A percentile compares a stretch with the other conserved stretches of the same genome.
These are phyloP conservation scores for Diddensiella caesifluorescens DNA, from an alignment of 805 yeast genomes.

Conservation along the genomic window DNA sequence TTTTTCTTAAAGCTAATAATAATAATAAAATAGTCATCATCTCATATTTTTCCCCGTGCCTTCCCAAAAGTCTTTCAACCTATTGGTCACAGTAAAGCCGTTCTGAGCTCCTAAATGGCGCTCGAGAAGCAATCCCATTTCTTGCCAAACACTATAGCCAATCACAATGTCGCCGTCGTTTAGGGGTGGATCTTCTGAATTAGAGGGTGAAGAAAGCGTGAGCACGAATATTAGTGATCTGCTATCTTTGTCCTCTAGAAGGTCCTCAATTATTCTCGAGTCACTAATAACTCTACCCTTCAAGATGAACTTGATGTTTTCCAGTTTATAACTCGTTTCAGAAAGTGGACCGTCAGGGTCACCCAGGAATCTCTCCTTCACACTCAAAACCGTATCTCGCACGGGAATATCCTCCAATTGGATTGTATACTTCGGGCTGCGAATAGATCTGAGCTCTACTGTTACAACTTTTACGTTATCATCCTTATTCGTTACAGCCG, in stretches of 20 bases:
- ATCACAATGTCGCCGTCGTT: too few relatives aligned
- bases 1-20: too few relatives aligned
- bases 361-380: conserved; percentile 30
- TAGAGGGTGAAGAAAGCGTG: conserved; percentile 33
- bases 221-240: conserved; percentile 39
- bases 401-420: conserved; percentile 23
- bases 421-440: conserved; percentile 60
- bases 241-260: conserved; percentile 26
- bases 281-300: conserved; percentile 63
- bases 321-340: conserved; percentile 7
- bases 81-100: too few relatives aligned
- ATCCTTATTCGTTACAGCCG: too few relatives aligned
- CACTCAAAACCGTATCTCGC: conserved; percentile 23
- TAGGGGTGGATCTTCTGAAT: conserved; percentile 1
- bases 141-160: too few relatives aligned
- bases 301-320: conserved; percentile 44
- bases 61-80: too few relatives aligned
- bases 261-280: conserved; percentile 36
- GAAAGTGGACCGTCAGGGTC: conserved; percentile 26
- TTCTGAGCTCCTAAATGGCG: too few relatives aligned
- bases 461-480: conserved; percentile 12
- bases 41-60: too few relatives aligned
- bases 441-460: conserved; percentile 56
- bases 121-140: too few relatives aligned
- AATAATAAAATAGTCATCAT: too few relatives aligned